Conservation (phyloP, 164 flowering plant species). For the Houttuynia cordata region DNA sequence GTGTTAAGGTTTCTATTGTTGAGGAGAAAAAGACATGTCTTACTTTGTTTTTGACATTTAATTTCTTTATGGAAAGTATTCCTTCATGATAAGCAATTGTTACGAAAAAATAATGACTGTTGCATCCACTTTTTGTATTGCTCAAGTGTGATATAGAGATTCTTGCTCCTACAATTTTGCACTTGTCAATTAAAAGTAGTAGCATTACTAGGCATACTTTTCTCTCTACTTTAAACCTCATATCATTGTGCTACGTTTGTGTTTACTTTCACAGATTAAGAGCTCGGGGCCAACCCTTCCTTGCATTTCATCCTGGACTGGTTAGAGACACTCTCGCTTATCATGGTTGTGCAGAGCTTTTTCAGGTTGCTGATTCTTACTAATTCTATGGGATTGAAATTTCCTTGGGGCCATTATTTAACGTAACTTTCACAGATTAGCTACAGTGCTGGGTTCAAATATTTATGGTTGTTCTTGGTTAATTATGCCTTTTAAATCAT, state of each 20-base stretch:
- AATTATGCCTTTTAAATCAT: too few species aligned
- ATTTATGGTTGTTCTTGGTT: too few species aligned
- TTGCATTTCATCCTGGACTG: conserved; percentile 85
- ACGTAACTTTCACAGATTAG: too few species aligned
- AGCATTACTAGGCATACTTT: not conserved
- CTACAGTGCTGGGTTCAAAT: too few species aligned
- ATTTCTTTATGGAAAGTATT: too few species aligned
- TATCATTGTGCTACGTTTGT: not conserved
- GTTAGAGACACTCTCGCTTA: conserved; percentile 75
- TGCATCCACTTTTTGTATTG: not conserved
- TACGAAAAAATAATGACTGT: not conserved
- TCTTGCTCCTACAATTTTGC: too few species aligned
- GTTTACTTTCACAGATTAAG: conserved; percentile 39
- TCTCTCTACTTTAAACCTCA: not conserved
- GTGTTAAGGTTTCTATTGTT: too few species aligned
- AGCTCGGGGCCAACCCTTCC: conserved; percentile 63
- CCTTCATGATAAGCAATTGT: not conserved
- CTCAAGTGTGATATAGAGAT: too few species aligned
- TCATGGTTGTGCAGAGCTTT: conserved; percentile 98
- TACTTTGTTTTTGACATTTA: too few species aligned
- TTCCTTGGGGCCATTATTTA: not conserved
- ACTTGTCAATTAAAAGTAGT: too few species aligned
- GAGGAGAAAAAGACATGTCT: not conserved
- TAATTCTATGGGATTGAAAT: not conserved
- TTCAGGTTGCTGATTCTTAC: conserved; percentile 49